Evolutionary conservation across 331 rosid species (phyloP).

Genomic region (Pyrus hybrid): DNA sequence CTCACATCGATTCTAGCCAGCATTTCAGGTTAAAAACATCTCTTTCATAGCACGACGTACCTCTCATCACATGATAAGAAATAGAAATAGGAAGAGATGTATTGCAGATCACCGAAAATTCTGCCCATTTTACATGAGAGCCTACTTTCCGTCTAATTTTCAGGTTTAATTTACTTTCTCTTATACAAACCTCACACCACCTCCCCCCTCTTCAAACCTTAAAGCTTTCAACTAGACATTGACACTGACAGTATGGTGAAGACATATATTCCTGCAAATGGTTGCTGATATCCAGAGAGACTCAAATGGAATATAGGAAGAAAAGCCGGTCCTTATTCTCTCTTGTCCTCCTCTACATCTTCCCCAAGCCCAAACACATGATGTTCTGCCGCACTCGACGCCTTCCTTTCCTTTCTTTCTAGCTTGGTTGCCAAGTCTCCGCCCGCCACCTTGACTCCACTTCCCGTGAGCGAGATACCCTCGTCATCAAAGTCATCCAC

Average conservation of each 20-base stretch:
- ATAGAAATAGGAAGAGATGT: too few species aligned
- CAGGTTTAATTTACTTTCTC: not conserved
- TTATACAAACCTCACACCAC: not conserved
- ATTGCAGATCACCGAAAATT: too few species aligned
- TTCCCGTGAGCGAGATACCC: slow-evolving; percentile 61
- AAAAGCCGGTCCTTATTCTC: slow-evolving; percentile 33
- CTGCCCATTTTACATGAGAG: too few species aligned
- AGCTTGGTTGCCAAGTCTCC: slow-evolving; percentile 47
- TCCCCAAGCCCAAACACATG: slow-evolving; percentile 46
- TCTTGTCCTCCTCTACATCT: slow-evolving; percentile 83
- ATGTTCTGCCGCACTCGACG: slow-evolving; percentile 37
- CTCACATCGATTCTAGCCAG: too few species aligned
- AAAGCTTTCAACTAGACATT: not conserved
- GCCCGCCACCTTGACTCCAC: slow-evolving; percentile 46
- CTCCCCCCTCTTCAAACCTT: not conserved
- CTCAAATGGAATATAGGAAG: not conserved
- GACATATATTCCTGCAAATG: not conserved
- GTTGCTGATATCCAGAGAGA: not conserved
- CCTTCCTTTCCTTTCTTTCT: slow-evolving; percentile 65
- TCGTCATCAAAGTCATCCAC: slow-evolving; percentile 71
- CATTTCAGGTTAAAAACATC: too few species aligned
- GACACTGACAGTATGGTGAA: not conserved
- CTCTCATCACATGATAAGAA: too few species aligned
- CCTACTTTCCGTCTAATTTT: too few species aligned
- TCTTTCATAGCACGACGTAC: too few species aligned